Conservation (phyloP, 2,329 filamentous ascomycete species). For the Davidsoniella australis region DNA sequence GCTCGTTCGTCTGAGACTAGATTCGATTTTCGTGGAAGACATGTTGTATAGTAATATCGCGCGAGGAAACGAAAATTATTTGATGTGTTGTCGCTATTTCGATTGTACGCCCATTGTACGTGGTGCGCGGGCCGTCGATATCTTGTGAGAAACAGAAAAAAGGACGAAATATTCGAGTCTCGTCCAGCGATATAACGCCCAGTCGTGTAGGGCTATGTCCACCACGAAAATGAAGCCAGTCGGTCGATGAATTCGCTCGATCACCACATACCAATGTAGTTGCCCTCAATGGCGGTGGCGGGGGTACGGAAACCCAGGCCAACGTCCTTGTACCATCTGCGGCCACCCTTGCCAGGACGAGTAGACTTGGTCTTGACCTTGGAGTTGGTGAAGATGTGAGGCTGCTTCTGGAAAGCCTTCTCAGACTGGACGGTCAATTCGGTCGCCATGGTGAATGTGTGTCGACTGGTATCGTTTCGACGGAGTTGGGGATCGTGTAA, state of each 20-base stretch:
- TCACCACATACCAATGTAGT: slow-evolving; percentile 79
- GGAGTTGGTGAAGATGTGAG: slow-evolving; percentile 98
- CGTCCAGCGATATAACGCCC: too few relatives aligned
- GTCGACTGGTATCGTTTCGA: slow-evolving; percentile 13
- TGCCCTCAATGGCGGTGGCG: slow-evolving; percentile 96
- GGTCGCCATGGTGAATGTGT: slow-evolving; percentile 60
- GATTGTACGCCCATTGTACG: too few relatives aligned
- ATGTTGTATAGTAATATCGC: too few relatives aligned
- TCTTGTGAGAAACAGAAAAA: too few relatives aligned
- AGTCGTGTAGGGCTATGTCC: neutral
- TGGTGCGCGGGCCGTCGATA: too few relatives aligned
- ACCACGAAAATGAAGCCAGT: neutral
- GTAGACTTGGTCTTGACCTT: slow-evolving; percentile 78
- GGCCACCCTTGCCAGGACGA: slow-evolving; percentile 78
- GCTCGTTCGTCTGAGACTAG: too few relatives aligned
- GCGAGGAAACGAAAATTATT: too few relatives aligned
- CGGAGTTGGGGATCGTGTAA: slow-evolving; percentile 11
- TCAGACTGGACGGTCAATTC: slow-evolving; percentile 99
- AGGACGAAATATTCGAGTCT: too few relatives aligned
- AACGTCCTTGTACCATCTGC: slow-evolving; percentile 97
- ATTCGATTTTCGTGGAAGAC: too few relatives aligned
- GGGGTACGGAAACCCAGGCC: slow-evolving; percentile 98
- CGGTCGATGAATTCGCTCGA: neutral
- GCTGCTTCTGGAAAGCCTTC: slow-evolving; percentile 99
- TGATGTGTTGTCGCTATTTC: too few relatives aligned